Base-by-base conservation (phyloP, 75 land plant species). In the Adiantum capillusveneris region DNA sequence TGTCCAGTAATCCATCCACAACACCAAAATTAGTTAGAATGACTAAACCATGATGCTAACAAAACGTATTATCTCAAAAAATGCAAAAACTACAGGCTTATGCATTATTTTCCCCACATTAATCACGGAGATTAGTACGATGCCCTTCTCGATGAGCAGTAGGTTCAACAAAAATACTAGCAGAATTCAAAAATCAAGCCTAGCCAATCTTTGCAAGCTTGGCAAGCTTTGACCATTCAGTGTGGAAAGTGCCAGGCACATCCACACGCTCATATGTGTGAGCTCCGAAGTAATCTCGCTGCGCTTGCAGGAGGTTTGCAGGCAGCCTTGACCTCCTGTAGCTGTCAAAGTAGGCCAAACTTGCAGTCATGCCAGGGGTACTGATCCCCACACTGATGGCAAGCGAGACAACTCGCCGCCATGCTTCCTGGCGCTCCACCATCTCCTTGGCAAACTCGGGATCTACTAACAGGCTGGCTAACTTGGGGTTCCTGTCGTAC, bases 401-500 rank as follows among this genome's bases (percentile, higher is more conserved):
- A 37, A 81, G 70, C 25, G 55, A 43, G 9, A 81, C 80, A 45
- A 81, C 84, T 39, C 72, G 45, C 21, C 84, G 30, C 84, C 84
- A 81, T 34, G 84, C 80, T 43, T 69, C 70, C 60, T 81, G 84
- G 31, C 84, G 48, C 28, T 81, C 80, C 6, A 81, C 65, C 49
- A 81, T 81, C 66, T 81, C 84, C 64, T 72, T 73, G 2, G 84
- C 80, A 69, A 81, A 81, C 59, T 81, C 84, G 17, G 84, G 80
- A 69, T 81, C 84, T 1, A 81, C 65, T 43, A 81, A 68, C 52
- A 81, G 68, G 59, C 74, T 81, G 1, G 84, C 70, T 5, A 81
- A 74, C 29, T 81, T 71, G 24, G 80, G 56, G 57, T 81, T 79
- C 42, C 82, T 54, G 49, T 79, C 82, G 53, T 79, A 79, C 0